Evolutionary conservation across 805 yeast species (phyloP).

Genomic region (Lachancea sp.): DNA sequence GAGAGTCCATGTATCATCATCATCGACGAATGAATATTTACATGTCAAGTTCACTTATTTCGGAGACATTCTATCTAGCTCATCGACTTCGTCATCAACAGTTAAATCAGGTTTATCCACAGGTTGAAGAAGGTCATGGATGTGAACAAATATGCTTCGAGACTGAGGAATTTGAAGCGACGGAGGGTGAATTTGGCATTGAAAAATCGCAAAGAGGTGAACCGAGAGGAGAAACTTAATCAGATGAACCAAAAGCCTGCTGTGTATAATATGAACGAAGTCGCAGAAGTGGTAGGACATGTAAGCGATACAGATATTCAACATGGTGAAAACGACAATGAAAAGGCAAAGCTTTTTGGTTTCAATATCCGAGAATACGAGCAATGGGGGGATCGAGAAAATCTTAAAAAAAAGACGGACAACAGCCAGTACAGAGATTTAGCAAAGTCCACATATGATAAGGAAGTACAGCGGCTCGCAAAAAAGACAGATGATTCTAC

Average conservation of each 20-base stretch:
- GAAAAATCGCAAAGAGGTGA: slow-evolving; percentile 21
- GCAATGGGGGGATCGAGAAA: slow-evolving; percentile 15
- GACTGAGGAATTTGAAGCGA: slow-evolving; percentile 17
- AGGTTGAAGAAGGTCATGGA: slow-evolving; percentile 7
- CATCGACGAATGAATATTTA: background rate
- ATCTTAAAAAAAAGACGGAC: slow-evolving; percentile 7
- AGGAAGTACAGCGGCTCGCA: slow-evolving; percentile 18
- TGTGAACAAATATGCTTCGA: slow-evolving; percentile 11
- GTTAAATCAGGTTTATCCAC: background rate
- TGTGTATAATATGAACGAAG: slow-evolving; percentile 21
- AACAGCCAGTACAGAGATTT: slow-evolving; percentile 15
- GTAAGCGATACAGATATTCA: background rate
- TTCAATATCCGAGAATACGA: slow-evolving; percentile 26
- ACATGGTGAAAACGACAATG: slow-evolving; percentile 3
- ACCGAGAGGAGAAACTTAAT: slow-evolving; percentile 12
- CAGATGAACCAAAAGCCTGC: slow-evolving; percentile 17
- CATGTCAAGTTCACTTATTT: background rate
- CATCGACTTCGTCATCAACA: background rate
- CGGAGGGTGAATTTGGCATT: slow-evolving; percentile 16
- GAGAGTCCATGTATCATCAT: background rate
- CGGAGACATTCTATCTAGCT: too few species aligned
- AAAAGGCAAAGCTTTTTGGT: slow-evolving; percentile 13
- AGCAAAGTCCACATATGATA: slow-evolving; percentile 29
- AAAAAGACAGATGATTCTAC: background rate
- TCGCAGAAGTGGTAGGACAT: background rate